These are phyloP conservation scores for Thermoascus crustaceus DNA, from an alignment of 2,329 filamentous ascomycete genomes.

Conservation along the genomic window DNA sequence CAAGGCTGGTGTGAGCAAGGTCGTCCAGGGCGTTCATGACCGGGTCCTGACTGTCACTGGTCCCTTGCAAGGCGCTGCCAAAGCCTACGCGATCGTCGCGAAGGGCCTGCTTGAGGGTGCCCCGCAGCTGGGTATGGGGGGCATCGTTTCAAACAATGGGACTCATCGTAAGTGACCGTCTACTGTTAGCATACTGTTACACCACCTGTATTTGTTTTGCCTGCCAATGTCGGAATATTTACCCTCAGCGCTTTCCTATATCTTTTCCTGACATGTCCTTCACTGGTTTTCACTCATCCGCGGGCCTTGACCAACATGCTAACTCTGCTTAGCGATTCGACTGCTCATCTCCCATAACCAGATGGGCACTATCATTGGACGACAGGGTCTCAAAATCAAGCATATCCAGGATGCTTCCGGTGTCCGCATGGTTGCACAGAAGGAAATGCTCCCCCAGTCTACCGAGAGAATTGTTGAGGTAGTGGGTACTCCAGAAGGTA, in stretches of 20 bases:
- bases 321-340: conserved; percentile 64
- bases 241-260: no score
- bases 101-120: conserved; percentile 87
- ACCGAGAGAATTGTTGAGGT: conserved; percentile 97
- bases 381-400: conserved; percentile 97
- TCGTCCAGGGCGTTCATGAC: conserved; percentile 94
- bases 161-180: conserved; percentile 71
- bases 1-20: conserved; percentile 97
- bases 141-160: conserved; percentile 74
- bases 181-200: no score
- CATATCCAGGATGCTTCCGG: conserved; percentile 95
- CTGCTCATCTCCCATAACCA: conserved; percentile 98
- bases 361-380: conserved; percentile 98
- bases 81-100: conserved; percentile 88
- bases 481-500: conserved; percentile 87
- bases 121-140: conserved; percentile 92
- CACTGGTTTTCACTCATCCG: no score
- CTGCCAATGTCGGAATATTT: no score
- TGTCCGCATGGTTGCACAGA: conserved; percentile 98
- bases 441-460: conserved; percentile 98
- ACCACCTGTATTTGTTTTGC: no score
- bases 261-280: no score
- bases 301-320: neutral
- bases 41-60: conserved; percentile 94
- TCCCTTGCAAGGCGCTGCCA: conserved; percentile 75